Base-by-base conservation (phyloP, 441 rosid species). In the Adansonia rubrostipa region DNA sequence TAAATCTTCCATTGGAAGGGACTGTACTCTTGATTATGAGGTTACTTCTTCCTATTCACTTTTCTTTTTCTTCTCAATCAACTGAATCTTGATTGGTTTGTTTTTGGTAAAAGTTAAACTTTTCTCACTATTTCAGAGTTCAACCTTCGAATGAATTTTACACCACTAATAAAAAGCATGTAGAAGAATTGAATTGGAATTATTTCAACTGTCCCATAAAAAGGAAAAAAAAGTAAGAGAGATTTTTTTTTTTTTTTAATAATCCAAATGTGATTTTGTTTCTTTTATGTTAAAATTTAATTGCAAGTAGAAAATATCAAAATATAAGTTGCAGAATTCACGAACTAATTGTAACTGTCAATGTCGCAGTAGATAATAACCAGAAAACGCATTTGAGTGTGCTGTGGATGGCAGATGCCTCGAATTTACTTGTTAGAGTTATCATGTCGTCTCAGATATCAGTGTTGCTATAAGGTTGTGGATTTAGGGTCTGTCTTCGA, bases 11-110 rank as follows among this genome's bases (percentile, higher is more conserved):
- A 91, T 95, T 58, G 98, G 98, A 75, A 79, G 84, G 76, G 99
- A 95, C 78, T 82, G 88, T 64, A 89, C 97, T 77, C 93, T 95
- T 74, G 99, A 93, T 73, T 80, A 80, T 65, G 99, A 95, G 94
- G 99, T 93, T 33, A 80, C 50, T 10, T 42, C 11, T 5, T 66
- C 2, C 4, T 10, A 33, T 40, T 28, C 2, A n/a, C 11, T 5
- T 14, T 24, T 11, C 13, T 17, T 15, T n/a, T 45, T n/a, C 14
- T 17, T 62, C 3, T 76, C 17, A 61, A 22, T 9, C 24, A 0
- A 70, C 66, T 77, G 40, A 36, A 36, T 36, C 40, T 36, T 5
- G 40, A 36, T 36, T 36, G 40, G 40, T 36, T 36, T 36, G 40
- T 36, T 36, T 36, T 36, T 36, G 40, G 40, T 5, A 42, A 42